Conservation (phyloP, 371 early-diverging fungal species). For the Lichtheimia ramosa region DNA sequence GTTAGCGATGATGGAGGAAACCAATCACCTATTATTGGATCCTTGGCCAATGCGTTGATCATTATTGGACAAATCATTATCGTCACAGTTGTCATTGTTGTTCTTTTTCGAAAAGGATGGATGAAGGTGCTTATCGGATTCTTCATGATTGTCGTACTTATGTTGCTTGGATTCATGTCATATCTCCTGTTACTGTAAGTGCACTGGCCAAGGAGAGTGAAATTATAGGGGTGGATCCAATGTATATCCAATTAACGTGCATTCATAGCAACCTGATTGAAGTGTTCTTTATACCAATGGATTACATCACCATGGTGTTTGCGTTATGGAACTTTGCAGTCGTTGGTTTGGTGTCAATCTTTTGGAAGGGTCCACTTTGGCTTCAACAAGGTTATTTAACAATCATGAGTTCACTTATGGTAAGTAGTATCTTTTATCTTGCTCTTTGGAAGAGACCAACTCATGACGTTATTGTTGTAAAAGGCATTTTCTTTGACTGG, state of each 20-base stretch:
- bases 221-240: slow-evolving; percentile 1
- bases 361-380: slow-evolving; percentile 81
- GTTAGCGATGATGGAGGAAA: background rate
- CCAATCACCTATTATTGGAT: slow-evolving; percentile 25
- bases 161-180: slow-evolving; percentile 77
- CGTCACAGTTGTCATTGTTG: slow-evolving; percentile 75
- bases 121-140: slow-evolving; percentile 79
- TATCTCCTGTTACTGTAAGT: slow-evolving; percentile 61
- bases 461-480: background rate
- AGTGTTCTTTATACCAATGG: slow-evolving; percentile 69
- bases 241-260: background rate
- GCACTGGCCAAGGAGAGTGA: slow-evolving; percentile 9
- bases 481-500: slow-evolving; percentile 76
- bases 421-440: slow-evolving; percentile 14
- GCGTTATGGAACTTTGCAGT: slow-evolving; percentile 80
- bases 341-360: slow-evolving; percentile 77
- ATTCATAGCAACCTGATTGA: slow-evolving; percentile 48
- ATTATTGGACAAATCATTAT: slow-evolving; percentile 80
- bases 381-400: slow-evolving; percentile 81
- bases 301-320: slow-evolving; percentile 74
- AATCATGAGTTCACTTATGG: slow-evolving; percentile 82
- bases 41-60: slow-evolving; percentile 66
- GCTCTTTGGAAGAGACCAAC: background rate
- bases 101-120: slow-evolving; percentile 74
- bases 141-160: slow-evolving; percentile 72